These are phyloP conservation scores for Rhododendron simsii DNA, from an alignment of 148 eudicot genomes.

Conservation along the genomic window DNA sequence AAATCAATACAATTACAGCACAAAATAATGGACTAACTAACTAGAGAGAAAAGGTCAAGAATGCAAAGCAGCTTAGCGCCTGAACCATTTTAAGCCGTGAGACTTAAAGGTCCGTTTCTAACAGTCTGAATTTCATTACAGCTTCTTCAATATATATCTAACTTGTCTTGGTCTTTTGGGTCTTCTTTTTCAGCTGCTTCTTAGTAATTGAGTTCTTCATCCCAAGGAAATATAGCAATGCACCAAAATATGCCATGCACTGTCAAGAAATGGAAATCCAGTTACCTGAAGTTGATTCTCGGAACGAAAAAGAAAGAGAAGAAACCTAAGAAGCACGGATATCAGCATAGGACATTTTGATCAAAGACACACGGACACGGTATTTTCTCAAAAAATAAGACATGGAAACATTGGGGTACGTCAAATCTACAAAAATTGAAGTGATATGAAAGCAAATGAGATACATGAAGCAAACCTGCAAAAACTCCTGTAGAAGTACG, in stretches of 20 bases:
- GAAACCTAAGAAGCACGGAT: neutral
- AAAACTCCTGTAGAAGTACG: conserved; percentile 34
- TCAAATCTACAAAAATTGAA: neutral
- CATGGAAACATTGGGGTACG: neutral
- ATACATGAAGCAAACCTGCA: conserved; percentile 42
- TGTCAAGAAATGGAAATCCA: conserved; percentile 26
- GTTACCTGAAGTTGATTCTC: neutral
- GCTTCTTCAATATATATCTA: conserved; percentile 12
- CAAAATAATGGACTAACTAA: neutral
- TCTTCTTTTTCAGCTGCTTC: conserved; percentile 51
- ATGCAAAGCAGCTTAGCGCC: neutral
- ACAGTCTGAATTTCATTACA: neutral
- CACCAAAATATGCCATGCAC: conserved; percentile 60
- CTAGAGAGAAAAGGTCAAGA: neutral
- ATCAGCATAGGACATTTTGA: neutral
- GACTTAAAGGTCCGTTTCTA: neutral
- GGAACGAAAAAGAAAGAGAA: neutral
- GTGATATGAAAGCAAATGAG: neutral
- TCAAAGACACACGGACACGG: neutral
- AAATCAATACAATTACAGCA: conserved; percentile 2
- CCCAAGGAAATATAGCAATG: conserved; percentile 58
- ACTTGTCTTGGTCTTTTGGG: conserved; percentile 47
- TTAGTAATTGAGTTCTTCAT: conserved; percentile 58
- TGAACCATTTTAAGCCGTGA: neutral
- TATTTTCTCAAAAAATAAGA: neutral